These are phyloP conservation scores for Vicia faba DNA, from an alignment of 306 rosid genomes.

Conservation along the genomic window DNA sequence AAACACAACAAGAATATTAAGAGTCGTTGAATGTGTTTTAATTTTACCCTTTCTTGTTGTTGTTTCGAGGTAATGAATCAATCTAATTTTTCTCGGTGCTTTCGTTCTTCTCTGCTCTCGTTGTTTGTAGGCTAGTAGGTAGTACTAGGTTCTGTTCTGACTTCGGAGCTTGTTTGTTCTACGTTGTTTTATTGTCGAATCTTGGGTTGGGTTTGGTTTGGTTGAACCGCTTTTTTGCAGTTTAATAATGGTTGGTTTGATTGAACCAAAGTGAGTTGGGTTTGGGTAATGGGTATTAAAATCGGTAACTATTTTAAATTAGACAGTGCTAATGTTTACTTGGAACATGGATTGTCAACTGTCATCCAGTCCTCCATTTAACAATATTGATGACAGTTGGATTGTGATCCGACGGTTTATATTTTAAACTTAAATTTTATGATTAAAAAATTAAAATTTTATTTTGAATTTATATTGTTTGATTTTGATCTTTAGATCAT, in stretches of 20 bases:
- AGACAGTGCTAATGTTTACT: too few species aligned
- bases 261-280: background rate
- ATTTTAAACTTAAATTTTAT: too few species aligned
- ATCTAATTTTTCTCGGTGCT: background rate
- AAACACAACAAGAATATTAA: constrained; percentile 12
- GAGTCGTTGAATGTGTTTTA: background rate
- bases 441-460: too few species aligned
- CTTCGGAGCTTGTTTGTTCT: background rate
- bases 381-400: too few species aligned
- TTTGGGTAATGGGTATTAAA: too few species aligned
- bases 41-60: constrained; percentile 30
- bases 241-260: background rate
- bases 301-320: too few species aligned
- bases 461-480: too few species aligned
- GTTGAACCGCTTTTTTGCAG: background rate
- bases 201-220: constrained; percentile 10
- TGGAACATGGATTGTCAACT: too few species aligned
- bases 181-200: background rate
- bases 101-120: background rate
- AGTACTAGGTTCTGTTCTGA: background rate
- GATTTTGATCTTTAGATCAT: too few species aligned
- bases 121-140: background rate
- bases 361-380: too few species aligned
- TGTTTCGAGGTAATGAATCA: constrained; percentile 3
- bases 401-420: too few species aligned